Conservation (phyloP, 2,329 filamentous ascomycete genomes). For the Escovopsis sp. region DNA sequence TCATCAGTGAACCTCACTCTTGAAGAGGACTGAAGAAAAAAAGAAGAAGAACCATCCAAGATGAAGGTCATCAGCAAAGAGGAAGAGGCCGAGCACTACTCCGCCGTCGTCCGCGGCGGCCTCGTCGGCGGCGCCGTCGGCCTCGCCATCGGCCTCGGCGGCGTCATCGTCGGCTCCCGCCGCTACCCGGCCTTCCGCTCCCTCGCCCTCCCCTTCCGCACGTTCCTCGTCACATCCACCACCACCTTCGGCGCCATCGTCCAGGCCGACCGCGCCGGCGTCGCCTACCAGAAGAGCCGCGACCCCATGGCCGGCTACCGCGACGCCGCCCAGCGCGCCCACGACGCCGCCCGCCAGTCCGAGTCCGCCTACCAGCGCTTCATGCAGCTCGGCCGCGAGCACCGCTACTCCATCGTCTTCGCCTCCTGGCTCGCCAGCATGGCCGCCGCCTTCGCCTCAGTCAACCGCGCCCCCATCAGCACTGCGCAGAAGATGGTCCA, state of each 20-base stretch:
- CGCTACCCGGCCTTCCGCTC: conserved; percentile 66
- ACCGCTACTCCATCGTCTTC: conserved; percentile 80
- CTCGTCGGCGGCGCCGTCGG: conserved; percentile 57
- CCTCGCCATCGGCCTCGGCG: conserved; percentile 48
- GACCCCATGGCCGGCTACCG: conserved; percentile 56
- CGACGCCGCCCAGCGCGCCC: conserved; percentile 44
- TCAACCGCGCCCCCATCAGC: conserved; percentile 61
- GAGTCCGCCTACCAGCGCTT: conserved; percentile 45
- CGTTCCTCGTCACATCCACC: conserved; percentile 73
- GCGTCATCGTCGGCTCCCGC: conserved; percentile 50
- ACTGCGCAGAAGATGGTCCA: conserved; percentile 82
- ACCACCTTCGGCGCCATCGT: conserved; percentile 83
- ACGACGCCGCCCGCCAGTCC: conserved; percentile 38
- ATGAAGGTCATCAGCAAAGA: conserved; percentile 97
- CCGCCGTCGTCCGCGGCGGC: conserved; percentile 66
- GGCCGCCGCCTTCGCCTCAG: conserved; percentile 56
- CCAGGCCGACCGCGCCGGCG: conserved; percentile 57
- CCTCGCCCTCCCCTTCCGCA: conserved; percentile 77
- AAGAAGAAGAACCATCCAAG: neutral
- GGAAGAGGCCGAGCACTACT: conserved; percentile 79
- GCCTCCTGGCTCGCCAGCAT: conserved; percentile 70
- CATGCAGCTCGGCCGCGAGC: conserved; percentile 58
- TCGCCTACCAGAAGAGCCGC: conserved; percentile 50
- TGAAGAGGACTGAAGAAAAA: neutral
- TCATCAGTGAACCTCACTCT: neutral